Conservation (phyloP, 2,329 filamentous ascomycete genomes). For the Colletotrichum sansevieriae region DNA sequence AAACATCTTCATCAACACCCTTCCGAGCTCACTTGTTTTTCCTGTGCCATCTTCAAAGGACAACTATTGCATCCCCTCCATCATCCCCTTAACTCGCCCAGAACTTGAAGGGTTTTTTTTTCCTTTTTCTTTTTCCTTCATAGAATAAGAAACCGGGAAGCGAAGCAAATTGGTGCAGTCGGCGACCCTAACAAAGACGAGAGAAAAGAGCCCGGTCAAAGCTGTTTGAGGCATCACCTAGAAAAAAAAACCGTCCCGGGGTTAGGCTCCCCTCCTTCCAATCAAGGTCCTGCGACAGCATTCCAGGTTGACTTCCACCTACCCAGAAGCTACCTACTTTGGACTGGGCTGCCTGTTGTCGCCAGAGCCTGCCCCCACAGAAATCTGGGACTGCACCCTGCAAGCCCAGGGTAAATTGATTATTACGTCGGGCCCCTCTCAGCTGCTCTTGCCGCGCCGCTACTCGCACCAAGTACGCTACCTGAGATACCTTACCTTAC, state of each 20-base stretch:
- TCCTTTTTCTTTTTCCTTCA: too few relatives aligned
- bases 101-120: too few relatives aligned
- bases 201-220: background rate
- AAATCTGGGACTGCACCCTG: constrained; percentile 28
- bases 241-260: constrained; percentile 11
- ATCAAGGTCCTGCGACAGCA: constrained; percentile 6
- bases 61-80: background rate
- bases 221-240: constrained; percentile 17
- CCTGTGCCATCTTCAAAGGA: constrained; percentile 20
- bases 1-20: background rate
- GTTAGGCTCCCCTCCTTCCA: constrained; percentile 18
- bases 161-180: too few relatives aligned
- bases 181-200: background rate
- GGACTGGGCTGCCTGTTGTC: background rate
- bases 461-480: constrained; percentile 5
- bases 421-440: constrained; percentile 38
- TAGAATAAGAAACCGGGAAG: too few relatives aligned
- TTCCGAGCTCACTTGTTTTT: constrained; percentile 16
- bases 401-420: constrained; percentile 37
- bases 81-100: too few relatives aligned
- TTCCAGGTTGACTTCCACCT: constrained; percentile 16
- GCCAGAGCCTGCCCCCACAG: constrained; percentile 16
- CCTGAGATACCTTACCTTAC: constrained; percentile 11
- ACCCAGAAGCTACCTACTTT: too few relatives aligned
- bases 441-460: constrained; percentile 22